phyloP scores from a whole-genome alignment of 306 rosid genomes.

The Acacia acuminata region DNA sequence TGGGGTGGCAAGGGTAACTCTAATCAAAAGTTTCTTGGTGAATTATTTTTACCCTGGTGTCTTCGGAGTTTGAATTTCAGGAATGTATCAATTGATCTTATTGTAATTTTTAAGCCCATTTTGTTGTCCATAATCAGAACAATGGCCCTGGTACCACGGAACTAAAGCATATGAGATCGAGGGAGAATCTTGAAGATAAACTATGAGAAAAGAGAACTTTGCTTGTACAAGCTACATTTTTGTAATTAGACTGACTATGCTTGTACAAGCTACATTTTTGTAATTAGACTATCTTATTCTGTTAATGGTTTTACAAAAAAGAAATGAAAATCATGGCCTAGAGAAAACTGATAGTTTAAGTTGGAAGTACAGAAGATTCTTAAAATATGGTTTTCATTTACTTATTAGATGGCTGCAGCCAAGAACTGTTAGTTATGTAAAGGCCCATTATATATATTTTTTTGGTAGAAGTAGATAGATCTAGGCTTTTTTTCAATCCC shows the following conservation, averaged over 20 bases:
- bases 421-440: not conserved
- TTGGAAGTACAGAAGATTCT: constrained; percentile 19
- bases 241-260: not conserved
- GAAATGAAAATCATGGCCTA: not conserved
- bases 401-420: not conserved
- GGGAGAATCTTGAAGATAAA: not conserved
- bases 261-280: not conserved
- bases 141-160: not conserved
- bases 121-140: not conserved
- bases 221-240: not conserved
- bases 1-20: not conserved
- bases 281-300: not conserved
- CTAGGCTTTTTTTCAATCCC: constrained; percentile 1
- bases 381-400: not conserved
- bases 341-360: constrained; percentile 9
- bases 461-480: not conserved
- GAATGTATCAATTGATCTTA: constrained; percentile 10
- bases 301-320: not conserved
- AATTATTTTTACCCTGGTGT: not conserved
- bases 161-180: not conserved
- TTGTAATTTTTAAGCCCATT: not conserved
- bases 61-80: constrained; percentile 1
- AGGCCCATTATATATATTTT: not conserved
- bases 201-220: not conserved
- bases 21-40: constrained; percentile 3